A percentile compares a stretch with the other conserved stretches of the same genome.
Evolutionary conservation across 2,329 filamentous ascomycete species (phyloP).

Genomic region (Xylaria sp.): DNA sequence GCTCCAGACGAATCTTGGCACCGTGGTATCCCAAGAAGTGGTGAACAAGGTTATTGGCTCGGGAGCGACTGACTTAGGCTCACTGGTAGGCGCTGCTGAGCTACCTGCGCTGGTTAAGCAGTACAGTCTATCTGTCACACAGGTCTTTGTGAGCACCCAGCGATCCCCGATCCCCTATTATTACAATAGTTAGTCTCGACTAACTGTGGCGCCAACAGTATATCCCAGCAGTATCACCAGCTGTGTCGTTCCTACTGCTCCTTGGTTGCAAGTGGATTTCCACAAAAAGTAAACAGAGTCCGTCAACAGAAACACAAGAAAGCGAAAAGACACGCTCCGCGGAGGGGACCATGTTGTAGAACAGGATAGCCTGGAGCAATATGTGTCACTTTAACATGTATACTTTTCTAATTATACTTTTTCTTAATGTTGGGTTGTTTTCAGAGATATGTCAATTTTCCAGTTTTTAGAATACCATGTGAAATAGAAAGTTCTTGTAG

Average conservation of each 20-base stretch:
- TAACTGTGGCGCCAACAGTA: no score
- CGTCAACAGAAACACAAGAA: no score
- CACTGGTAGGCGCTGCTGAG: conserved; percentile 3
- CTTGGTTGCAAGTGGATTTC: conserved; percentile 21
- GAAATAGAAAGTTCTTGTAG: no score
- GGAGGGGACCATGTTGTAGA: not conserved
- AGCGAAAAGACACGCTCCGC: not conserved
- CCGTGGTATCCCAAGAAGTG: conserved; percentile 5
- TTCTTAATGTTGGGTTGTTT: no score
- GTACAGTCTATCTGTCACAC: conserved; percentile 23
- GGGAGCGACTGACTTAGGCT: conserved; percentile 14
- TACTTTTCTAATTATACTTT: no score
- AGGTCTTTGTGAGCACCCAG: conserved; percentile 28
- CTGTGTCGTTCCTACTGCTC: conserved; percentile 15
- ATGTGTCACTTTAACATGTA: no score
- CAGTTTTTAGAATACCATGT: no score
- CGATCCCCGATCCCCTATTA: no score
- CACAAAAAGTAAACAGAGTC: conserved; percentile 17
- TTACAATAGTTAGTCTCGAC: not conserved
- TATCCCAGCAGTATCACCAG: conserved; percentile 17
- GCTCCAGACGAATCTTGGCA: conserved; percentile 13
- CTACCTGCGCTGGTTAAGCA: conserved; percentile 9
- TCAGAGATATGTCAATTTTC: no score
- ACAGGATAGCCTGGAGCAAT: not conserved
- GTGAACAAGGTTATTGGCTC: conserved; percentile 16